Evolutionary conservation across 371 early-diverging fungal genomes (phyloP).

Genomic region (Syncephalastrum sp.): DNA sequence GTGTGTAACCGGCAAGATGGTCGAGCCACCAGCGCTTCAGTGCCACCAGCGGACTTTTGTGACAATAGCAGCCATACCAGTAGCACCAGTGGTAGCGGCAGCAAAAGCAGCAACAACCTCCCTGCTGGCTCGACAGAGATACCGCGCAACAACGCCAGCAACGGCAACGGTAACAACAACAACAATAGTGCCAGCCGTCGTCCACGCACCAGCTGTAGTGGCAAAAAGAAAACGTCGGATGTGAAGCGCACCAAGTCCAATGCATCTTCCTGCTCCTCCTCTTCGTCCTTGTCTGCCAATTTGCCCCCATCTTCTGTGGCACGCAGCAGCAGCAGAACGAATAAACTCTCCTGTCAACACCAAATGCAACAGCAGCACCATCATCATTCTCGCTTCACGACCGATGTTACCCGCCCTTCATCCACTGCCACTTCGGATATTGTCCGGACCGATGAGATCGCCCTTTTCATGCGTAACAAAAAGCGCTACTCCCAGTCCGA

Average conservation of each 20-base stretch:
- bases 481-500: slow-evolving; percentile 15
- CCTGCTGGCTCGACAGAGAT: neutral
- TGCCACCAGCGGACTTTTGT: neutral
- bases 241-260: no score
- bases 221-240: neutral
- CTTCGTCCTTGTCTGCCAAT: no score
- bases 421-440: neutral
- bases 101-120: neutral
- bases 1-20: no score
- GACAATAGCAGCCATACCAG: slow-evolving; percentile 1
- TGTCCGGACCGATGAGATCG: slow-evolving; percentile 22
- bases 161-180: no score
- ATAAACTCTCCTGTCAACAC: neutral
- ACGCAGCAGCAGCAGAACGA: no score
- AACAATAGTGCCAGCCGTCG: neutral
- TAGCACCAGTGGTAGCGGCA: slow-evolving; percentile 1
- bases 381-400: slow-evolving; percentile 1
- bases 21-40: no score
- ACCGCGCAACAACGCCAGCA: no score
- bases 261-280: no score
- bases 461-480: slow-evolving; percentile 29
- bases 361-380: slow-evolving; percentile 7
- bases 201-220: neutral
- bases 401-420: neutral
- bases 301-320: no score